Evolutionary conservation across 345 rosid genomes (phyloP).

Genomic region (Chamaenerion angustifolium): DNA sequence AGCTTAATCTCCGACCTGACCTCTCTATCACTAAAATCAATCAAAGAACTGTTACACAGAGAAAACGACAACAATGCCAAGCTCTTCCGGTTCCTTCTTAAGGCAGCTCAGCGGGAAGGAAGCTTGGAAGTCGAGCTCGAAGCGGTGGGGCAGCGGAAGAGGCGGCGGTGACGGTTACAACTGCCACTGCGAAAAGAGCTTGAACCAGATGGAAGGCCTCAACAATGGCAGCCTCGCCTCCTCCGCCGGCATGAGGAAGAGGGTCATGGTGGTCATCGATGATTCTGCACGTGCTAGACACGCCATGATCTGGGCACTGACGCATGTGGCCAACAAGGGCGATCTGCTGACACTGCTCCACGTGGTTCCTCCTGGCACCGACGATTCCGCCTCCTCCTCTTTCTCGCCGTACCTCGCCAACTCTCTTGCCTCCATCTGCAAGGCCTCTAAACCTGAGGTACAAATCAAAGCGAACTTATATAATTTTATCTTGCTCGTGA

Average conservation of each 20-base stretch:
- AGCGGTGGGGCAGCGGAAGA: slow-evolving; percentile 28
- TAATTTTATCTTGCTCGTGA: no score
- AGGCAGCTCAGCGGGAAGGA: slow-evolving; percentile 55
- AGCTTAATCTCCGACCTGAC: no score
- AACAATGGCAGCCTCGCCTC: slow-evolving; percentile 25
- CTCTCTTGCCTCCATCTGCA: slow-evolving; percentile 81
- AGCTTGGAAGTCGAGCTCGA: slow-evolving; percentile 41
- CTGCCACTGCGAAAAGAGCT: slow-evolving; percentile 10
- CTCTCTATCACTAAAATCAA: no score
- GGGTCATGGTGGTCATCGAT: slow-evolving; percentile 90
- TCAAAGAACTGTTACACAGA: no score
- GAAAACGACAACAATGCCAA: slow-evolving; percentile 5
- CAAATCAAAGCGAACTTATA: no score
- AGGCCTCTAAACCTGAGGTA: slow-evolving; percentile 89
- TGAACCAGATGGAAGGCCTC: slow-evolving; percentile 13
- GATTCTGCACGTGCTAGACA: slow-evolving; percentile 59
- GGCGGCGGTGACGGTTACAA: slow-evolving; percentile 7
- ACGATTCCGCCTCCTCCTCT: background rate
- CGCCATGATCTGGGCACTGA: slow-evolving; percentile 98
- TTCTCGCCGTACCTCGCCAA: slow-evolving; percentile 43
- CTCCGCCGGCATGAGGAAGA: slow-evolving; percentile 41
- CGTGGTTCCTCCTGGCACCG: slow-evolving; percentile 24
- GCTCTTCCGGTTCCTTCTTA: slow-evolving; percentile 32
- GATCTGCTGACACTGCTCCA: slow-evolving; percentile 80
- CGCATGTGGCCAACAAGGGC: slow-evolving; percentile 67